Base-by-base conservation (phyloP, 2,329 filamentous ascomycete species). In the Chaetothyriales sp. region DNA sequence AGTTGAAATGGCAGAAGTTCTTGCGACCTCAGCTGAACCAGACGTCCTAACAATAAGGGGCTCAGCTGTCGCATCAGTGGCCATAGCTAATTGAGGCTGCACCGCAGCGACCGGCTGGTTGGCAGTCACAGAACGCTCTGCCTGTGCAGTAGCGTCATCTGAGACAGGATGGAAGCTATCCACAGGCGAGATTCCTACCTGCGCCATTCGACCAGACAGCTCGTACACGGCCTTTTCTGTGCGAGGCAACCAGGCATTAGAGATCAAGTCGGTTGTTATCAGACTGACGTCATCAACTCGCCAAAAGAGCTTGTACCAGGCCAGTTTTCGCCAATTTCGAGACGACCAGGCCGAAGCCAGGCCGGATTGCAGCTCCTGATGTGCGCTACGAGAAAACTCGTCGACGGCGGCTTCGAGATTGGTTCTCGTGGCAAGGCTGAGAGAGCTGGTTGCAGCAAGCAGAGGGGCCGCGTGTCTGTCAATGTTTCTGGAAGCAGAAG, bases 271-370 rank as follows among this genome's bases (percentile, higher is more conserved):
- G 1, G 81, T 80, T 2, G 85, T 82, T 51, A 95, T 81, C 76
- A 90, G 85, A 2, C 81, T 80, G 9, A 95, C 87, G 62, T 95
- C 90, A 64, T 97, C 90, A 20, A 92, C 89, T 18, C 88, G 81
- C 89, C 89, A 95, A 64, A 95, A 89, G 0, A 97, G 76, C 66
- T 94, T 94, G 85, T 88, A 95, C 89, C 90, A 97, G 15, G 82
- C 77, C 3, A 95, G 73, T 56, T 85, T 83, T 22, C 80, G 78
- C 90, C 90, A 95, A 43, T 81, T 75, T 18, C 72, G 75, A n/a
- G 85, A 81, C 0, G 77, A 73, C 60, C 95, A 90, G 0, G 87
- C 89, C 45, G 80, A 70, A 58, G 90, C 84, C 1, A 95, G 78
- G 60, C 89, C 78, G 48, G 84, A 77, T 56, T 88, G 86, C 6